Base-by-base conservation (phyloP, 257 asterid genomes). In the Marsdenia floribunda region DNA sequence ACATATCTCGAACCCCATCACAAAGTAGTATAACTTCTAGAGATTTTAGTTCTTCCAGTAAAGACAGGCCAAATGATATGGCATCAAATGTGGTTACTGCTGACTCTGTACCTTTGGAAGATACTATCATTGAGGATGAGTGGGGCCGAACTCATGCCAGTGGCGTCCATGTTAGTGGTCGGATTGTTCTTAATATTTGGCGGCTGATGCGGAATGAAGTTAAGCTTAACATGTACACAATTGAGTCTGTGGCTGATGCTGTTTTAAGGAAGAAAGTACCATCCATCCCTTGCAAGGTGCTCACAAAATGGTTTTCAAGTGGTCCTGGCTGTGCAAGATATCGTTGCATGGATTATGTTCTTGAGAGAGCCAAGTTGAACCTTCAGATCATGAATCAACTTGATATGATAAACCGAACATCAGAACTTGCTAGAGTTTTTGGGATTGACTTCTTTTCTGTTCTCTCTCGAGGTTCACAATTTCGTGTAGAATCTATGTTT, bases 141-240 rank as follows among this genome's bases (percentile, higher is more conserved):
- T 94, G 99, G 98, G 98, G 99, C 76, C 81, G 99, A 86, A 92
- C 97, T 52, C 97, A 94, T 80, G 96, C 95, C 80, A 92, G 97
- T 80, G 99, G 99, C 80, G 85, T 94, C 79, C 96, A 92, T 82
- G 99, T 92, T 75, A 89, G 93, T 79, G 98, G 98, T 68, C 87
- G 98, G 79, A 90, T 94, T 82, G 96, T 94, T 79, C 96, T 94
- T 46, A 94, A 94, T 83, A 60, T 94, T 66, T 94, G 99, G 99
- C 85, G 99, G 75, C 83, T 92, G 79, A 92, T 94, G 97, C 91
- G 97, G 49, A 86, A 88, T 83, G 99, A 92, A 87, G 87, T 94
- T 69, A 94, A 89, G 84, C 96, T 92, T 54, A 90, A 85, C 69
- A 82, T 94, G 86, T 94, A 92, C 86, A 87, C 97, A 37, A 75